A percentile compares a stretch with the other conserved stretches of the same genome.
Conservation (phyloP, 2,329 filamentous ascomycete genomes). For the Aspergillus hortae region DNA sequence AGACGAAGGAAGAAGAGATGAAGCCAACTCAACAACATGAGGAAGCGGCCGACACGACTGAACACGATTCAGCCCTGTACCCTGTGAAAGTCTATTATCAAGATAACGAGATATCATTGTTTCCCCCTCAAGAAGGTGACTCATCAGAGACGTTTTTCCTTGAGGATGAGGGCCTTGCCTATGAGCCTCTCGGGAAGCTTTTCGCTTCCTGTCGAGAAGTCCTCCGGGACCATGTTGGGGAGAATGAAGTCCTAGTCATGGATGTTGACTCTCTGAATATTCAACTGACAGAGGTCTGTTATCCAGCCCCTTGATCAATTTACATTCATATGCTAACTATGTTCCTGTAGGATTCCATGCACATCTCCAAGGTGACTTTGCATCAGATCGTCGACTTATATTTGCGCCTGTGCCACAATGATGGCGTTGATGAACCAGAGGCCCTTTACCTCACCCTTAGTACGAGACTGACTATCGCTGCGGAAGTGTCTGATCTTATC, state of each 20-base stretch:
- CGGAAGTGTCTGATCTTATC: constrained; percentile 51
- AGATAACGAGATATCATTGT: constrained; percentile 55
- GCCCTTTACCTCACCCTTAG: constrained; percentile 58
- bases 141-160: constrained; percentile 56
- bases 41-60: constrained; percentile 2
- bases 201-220: constrained; percentile 55
- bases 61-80: constrained; percentile 29
- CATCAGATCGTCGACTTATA: constrained; percentile 59
- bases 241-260: constrained; percentile 57
- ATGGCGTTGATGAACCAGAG: constrained; percentile 50
- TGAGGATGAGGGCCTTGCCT: constrained; percentile 53
- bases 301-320: constrained; percentile 3
- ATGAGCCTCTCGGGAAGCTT: constrained; percentile 52
- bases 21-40: constrained; percentile 10
- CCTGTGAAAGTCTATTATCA: constrained; percentile 55
- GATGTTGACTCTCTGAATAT: constrained; percentile 54
- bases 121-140: constrained; percentile 53
- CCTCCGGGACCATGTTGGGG: constrained; percentile 52
- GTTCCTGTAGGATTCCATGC: constrained; percentile 45
- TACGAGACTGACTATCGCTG: constrained; percentile 52
- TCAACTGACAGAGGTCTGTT: constrained; percentile 55
- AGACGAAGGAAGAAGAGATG: constrained; percentile 6
- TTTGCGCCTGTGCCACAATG: constrained; percentile 56
- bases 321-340: constrained; percentile 20
- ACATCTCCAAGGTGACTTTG: constrained; percentile 50